Base-by-base conservation (phyloP, 1,139 yeast species). In the Yamadazyma kanchanaburiensis region DNA sequence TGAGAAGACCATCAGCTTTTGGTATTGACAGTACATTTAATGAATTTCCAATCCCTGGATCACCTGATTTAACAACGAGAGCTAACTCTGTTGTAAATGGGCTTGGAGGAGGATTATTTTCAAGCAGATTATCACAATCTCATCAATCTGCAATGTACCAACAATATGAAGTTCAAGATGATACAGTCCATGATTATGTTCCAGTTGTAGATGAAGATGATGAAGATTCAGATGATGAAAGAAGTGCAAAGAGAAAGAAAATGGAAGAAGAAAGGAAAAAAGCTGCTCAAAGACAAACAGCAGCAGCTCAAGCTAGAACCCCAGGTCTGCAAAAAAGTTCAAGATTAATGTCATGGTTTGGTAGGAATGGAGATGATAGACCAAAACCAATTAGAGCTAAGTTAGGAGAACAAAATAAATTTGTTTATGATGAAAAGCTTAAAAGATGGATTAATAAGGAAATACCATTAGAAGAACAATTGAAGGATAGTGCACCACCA, bases 361-460 rank as follows among this genome's bases (percentile, higher is more conserved):
- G 63, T 7, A 44, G 49, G 24, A 62, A 58, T 31, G 62, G 64
- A 29, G 74, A 77, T 31, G 80, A 78, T 28, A 80, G 76, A 34
- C 82, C 84, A 24, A 85, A 83, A 50, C 85, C 94, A 1, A 70
- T 79, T 37, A 74, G 77, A 44, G 97, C 96, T 20, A 88, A 91
- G 47, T 62, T 91, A 39, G 98, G 98, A 7, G 88, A 84, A 35
- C 75, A 78, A 40, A 83, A 70, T 49, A 66, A 74, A 22, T 82
- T 91, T 48, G 76, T 76, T 45, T 94, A 78, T 52, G 96, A 89
- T 58, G 94, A 86, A 46, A 77, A 82, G 38, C 72, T 85, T 49
- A 81, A 83, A 51, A 72, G 95, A 49, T 91, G 96, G 96, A 77
- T 91, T 32, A 81, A 86, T 49, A 77, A 76, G 37, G 77, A 78